Conservation (phyloP, 371 early-diverging fungal species). For the Gilbertella persicaria region DNA sequence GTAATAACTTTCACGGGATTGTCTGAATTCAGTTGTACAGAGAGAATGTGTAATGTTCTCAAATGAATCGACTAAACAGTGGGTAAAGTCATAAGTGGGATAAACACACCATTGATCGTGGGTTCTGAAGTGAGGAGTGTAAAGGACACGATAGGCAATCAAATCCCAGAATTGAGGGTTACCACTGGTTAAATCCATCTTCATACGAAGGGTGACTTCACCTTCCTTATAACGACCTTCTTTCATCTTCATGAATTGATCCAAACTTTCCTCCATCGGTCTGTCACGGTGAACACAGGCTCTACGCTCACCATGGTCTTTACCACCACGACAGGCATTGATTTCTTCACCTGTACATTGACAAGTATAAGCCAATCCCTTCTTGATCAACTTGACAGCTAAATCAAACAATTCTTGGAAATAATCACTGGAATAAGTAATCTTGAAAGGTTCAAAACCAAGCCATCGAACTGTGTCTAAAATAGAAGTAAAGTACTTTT, state of each 20-base stretch:
- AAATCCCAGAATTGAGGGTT: slow-evolving; percentile 99
- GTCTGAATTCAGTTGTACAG: slow-evolving; percentile 98
- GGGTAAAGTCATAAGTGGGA: slow-evolving; percentile 99
- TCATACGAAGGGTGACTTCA: slow-evolving; percentile 96
- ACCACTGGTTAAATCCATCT: slow-evolving; percentile 96
- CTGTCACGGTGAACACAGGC: slow-evolving; percentile 95
- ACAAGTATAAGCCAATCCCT: slow-evolving; percentile 97
- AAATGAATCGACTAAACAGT: slow-evolving; percentile 98
- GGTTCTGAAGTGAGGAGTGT: slow-evolving; percentile 92
- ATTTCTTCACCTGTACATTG: slow-evolving; percentile 97
- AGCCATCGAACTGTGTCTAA: slow-evolving; percentile 97
- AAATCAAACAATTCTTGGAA: slow-evolving; percentile 94
- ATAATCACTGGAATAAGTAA: slow-evolving; percentile 98
- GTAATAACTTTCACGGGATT: slow-evolving; percentile 96
- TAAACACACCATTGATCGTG: slow-evolving; percentile 96
- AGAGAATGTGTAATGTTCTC: slow-evolving; percentile 99
- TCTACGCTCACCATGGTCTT: slow-evolving; percentile 80
- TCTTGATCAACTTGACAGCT: slow-evolving; percentile 88
- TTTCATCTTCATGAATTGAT: slow-evolving; percentile 98
- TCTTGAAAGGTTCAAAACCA: slow-evolving; percentile 93
- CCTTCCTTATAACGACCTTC: slow-evolving; percentile 95
- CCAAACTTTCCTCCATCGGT: slow-evolving; percentile 90
- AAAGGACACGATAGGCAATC: slow-evolving; percentile 96
- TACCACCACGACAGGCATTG: slow-evolving; percentile 89
- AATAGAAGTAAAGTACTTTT: slow-evolving; percentile 95